These are phyloP conservation scores for Candida odintsovae DNA, from an alignment of 805 yeast species.

Conservation along the genomic window DNA sequence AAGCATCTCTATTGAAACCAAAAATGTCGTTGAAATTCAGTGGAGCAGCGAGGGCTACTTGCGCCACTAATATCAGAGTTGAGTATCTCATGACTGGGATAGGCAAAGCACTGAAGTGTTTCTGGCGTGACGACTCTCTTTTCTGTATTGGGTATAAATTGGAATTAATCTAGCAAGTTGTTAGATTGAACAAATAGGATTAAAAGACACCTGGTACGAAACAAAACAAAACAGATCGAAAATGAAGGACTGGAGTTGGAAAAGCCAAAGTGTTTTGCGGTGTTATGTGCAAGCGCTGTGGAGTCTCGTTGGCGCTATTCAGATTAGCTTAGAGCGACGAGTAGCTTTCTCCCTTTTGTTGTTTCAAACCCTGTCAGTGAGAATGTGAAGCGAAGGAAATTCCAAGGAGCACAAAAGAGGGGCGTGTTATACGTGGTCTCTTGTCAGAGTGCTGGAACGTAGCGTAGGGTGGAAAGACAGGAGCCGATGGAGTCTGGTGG, in stretches of 20 bases:
- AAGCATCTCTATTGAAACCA: not conserved
- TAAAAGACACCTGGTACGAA: not conserved
- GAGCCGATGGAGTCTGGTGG: not conserved
- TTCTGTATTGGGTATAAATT: not conserved
- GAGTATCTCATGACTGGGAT: not conserved
- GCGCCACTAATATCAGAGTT: slow-evolving; percentile 4
- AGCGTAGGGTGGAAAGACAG: not conserved
- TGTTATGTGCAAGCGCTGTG: not conserved
- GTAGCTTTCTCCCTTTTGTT: not conserved
- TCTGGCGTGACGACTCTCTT: not conserved
- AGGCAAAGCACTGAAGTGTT: not conserved
- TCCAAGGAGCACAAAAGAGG: not conserved
- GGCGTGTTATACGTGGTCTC: not conserved
- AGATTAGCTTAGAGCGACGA: not conserved
- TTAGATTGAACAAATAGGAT: not conserved
- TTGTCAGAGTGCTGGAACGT: not conserved
- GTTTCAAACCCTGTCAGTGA: not conserved
- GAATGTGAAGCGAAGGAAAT: not conserved
- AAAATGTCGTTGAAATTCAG: slow-evolving; percentile 1
- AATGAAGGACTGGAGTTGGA: slow-evolving; percentile 4
- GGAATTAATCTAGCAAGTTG: not conserved
- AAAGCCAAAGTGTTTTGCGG: not conserved
- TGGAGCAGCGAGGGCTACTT: slow-evolving; percentile 3
- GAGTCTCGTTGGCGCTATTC: not conserved
- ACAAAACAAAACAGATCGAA: not conserved